A percentile compares a stretch with the other conserved stretches of the same genome.
These are phyloP conservation scores for Pterocarpus macrocarpus DNA, from an alignment of 306 rosid genomes.

Conservation along the genomic window DNA sequence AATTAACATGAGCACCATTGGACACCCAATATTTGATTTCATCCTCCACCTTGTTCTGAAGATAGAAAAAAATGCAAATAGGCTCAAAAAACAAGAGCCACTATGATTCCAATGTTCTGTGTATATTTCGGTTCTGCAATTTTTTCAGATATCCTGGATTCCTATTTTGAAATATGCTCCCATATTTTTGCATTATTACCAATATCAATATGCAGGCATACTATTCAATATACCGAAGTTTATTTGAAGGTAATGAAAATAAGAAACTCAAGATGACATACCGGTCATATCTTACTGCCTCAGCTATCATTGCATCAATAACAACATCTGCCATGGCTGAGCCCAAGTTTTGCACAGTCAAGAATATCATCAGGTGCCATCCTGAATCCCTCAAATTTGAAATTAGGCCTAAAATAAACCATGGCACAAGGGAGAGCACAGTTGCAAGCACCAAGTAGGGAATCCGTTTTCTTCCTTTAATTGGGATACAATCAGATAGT, in stretches of 20 bases:
- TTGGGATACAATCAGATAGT: constrained; percentile 85
- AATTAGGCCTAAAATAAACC: constrained; percentile 73
- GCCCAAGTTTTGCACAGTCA: constrained; percentile 85
- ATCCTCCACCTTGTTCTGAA: constrained; percentile 1
- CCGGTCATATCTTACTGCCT: constrained; percentile 81
- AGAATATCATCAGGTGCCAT: constrained; percentile 71
- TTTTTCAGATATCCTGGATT: not conserved
- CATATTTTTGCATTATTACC: constrained; percentile 21
- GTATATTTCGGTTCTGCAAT: not conserved
- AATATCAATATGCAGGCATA: constrained; percentile 33
- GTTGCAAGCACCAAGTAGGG: constrained; percentile 84
- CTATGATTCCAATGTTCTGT: not conserved
- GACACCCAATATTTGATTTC: constrained; percentile 4
- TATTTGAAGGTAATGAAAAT: constrained; percentile 7
- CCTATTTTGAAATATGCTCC: not conserved
- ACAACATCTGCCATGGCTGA: constrained; percentile 97
- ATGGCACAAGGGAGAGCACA: constrained; percentile 81
- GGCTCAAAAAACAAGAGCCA: not conserved
- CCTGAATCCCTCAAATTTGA: constrained; percentile 66
- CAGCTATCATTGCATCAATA: constrained; percentile 94
- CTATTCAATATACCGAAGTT: constrained; percentile 18
- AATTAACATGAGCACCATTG: not conserved
- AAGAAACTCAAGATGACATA: constrained; percentile 53
- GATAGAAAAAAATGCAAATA: not conserved
- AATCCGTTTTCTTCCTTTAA: constrained; percentile 82